Percentiles rank a stretch among this genome's conserved stretches.
Evolutionary conservation across 768 basidiomycete species (phyloP).

Genomic region (Paxillus involutus): DNA sequence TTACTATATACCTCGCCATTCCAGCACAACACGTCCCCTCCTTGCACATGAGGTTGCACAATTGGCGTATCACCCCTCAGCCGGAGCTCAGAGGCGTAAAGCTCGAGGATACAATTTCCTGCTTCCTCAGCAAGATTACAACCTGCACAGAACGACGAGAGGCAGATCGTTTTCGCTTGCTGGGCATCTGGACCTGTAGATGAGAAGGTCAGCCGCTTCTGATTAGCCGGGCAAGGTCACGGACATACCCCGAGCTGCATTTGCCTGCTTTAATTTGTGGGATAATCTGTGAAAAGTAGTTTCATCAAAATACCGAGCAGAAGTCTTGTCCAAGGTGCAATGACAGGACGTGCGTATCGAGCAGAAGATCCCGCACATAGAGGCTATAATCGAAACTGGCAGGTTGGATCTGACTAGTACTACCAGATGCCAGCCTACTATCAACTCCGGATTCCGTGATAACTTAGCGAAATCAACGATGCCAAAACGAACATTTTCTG

Average conservation of each 20-base stretch:
- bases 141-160: conserved; percentile 11
- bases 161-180: conserved; percentile 26
- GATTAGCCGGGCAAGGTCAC: not conserved
- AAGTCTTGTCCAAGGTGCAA: conserved; percentile 4
- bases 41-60: conserved; percentile 65
- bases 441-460: too few species aligned
- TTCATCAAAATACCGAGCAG: not conserved
- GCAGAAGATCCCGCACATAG: conserved; percentile 76
- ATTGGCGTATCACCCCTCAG: conserved; percentile 60
- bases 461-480: too few species aligned
- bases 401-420: too few species aligned
- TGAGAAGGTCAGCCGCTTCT: not conserved
- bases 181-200: conserved; percentile 67
- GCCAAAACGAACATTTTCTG: too few species aligned
- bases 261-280: conserved; percentile 44
- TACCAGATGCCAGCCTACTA: too few species aligned
- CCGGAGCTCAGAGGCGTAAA: conserved; percentile 76
- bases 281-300: conserved; percentile 23
- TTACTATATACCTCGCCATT: conserved; percentile 71
- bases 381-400: not conserved
- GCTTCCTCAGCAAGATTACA: not conserved
- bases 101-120: conserved; percentile 36
- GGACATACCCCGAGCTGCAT: conserved; percentile 54
- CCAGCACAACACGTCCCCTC: conserved; percentile 73
- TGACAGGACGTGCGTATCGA: conserved; percentile 30